Evolutionary conservation across 116 monocot species (phyloP).

Genomic region (Zostera marina): DNA sequence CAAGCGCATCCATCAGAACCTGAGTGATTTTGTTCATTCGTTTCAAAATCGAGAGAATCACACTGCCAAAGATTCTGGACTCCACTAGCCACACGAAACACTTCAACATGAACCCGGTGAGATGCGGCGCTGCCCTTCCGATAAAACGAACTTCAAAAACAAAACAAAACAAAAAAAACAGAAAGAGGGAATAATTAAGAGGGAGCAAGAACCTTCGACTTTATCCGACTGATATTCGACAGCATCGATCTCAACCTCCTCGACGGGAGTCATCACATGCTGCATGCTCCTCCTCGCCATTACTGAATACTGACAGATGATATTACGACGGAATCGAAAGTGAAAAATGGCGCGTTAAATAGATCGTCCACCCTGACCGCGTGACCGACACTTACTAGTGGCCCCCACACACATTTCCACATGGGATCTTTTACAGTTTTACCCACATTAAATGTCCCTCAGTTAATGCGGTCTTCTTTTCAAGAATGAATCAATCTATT

Average conservation of each 20-base stretch:
- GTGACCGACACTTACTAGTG: too few relatives aligned
- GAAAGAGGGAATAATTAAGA: not conserved
- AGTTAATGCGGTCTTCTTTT: too few relatives aligned
- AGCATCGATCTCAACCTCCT: constrained; percentile 63
- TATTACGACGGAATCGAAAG: not conserved
- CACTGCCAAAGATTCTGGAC: constrained; percentile 34
- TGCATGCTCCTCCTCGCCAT: constrained; percentile 32
- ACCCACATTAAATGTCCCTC: too few relatives aligned
- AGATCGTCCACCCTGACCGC: not conserved
- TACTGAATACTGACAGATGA: not conserved
- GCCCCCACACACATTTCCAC: too few relatives aligned
- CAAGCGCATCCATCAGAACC: constrained; percentile 21
- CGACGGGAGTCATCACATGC: constrained; percentile 48
- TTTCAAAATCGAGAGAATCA: constrained; percentile 44
- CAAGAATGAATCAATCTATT: too few relatives aligned
- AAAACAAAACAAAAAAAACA: not conserved
- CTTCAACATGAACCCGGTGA: constrained; percentile 52
- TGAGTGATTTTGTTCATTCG: constrained; percentile 45
- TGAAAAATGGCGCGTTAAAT: not conserved
- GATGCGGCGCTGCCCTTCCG: constrained; percentile 50
- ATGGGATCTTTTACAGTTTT: too few relatives aligned
- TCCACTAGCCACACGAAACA: constrained; percentile 76
- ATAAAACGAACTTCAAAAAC: not conserved
- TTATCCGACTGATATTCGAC: constrained; percentile 37
- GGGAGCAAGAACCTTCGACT: constrained; percentile 27